These are phyloP conservation scores for Erysimum cheiranthoides DNA, from an alignment of 345 rosid genomes.

Conservation along the genomic window DNA sequence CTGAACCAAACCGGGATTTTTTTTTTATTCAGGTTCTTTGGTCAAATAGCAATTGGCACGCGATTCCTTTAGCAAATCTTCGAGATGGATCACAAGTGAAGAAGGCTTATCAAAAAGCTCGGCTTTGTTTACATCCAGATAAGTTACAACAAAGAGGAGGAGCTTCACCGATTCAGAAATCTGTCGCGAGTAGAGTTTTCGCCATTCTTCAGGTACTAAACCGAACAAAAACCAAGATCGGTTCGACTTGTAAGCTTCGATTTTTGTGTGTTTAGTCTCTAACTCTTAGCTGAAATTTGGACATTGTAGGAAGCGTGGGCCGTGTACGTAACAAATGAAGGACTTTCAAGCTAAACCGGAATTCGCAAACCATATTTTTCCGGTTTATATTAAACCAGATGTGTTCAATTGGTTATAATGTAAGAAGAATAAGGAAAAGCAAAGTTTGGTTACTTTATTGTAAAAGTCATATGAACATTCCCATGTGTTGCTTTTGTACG, in stretches of 20 bases:
- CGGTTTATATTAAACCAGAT: slow-evolving; percentile 9
- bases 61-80: slow-evolving; percentile 61
- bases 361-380: not conserved
- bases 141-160: slow-evolving; percentile 87
- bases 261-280: slow-evolving; percentile 16
- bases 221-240: not conserved
- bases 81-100: slow-evolving; percentile 76
- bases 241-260: not conserved
- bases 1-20: slow-evolving; percentile 1
- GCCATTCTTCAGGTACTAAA: slow-evolving; percentile 74
- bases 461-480: slow-evolving; percentile 32
- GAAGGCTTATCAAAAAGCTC: slow-evolving; percentile 92
- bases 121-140: slow-evolving; percentile 94
- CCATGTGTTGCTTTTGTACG: slow-evolving; percentile 31
- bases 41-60: slow-evolving; percentile 77
- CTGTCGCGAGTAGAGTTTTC: slow-evolving; percentile 75
- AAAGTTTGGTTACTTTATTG: slow-evolving; percentile 8
- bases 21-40: slow-evolving; percentile 64
- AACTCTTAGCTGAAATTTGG: slow-evolving; percentile 3
- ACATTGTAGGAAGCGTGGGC: slow-evolving; percentile 76
- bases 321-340: slow-evolving; percentile 61
- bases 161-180: slow-evolving; percentile 68
- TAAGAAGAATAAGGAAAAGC: slow-evolving; percentile 15
- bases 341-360: slow-evolving; percentile 47
- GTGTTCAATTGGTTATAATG: not conserved